These are phyloP conservation scores for Pestalotiopsis sp. DNA, from an alignment of 2,329 filamentous ascomycete species.

Conservation along the genomic window DNA sequence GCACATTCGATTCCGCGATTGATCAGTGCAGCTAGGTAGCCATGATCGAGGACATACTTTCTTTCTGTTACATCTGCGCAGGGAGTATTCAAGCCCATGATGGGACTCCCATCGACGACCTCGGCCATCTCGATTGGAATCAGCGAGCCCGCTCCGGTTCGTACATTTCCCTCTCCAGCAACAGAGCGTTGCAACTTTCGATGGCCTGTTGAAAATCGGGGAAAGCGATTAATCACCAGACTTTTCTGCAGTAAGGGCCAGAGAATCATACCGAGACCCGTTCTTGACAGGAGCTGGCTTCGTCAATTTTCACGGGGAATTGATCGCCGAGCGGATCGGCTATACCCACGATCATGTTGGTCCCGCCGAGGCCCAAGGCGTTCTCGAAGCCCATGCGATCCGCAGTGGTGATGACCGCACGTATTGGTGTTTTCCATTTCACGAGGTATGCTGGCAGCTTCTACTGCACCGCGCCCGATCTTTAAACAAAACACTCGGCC, in stretches of 20 bases:
- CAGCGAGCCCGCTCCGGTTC: constrained; percentile 21
- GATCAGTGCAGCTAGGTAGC: too few species aligned
- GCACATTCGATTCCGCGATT: too few species aligned
- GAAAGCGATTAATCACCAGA: not conserved
- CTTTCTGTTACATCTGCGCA: constrained; percentile 22
- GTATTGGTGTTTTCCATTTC: constrained; percentile 23
- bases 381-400: constrained; percentile 12
- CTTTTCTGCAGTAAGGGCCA: constrained; percentile 11
- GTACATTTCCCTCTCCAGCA: constrained; percentile 6
- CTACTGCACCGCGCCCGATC: constrained; percentile 18
- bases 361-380: constrained; percentile 10
- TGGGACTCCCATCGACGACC: constrained; percentile 9
- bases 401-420: not conserved
- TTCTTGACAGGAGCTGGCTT: constrained; percentile 23
- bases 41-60: too few species aligned
- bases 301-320: constrained; percentile 16
- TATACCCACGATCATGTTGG: constrained; percentile 3
- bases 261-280: constrained; percentile 10
- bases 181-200: not conserved
- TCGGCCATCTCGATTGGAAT: constrained; percentile 19
- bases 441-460: constrained; percentile 25
- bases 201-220: not conserved
- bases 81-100: constrained; percentile 18
- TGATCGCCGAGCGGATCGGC: constrained; percentile 18
- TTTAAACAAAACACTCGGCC: not conserved